Evolutionary conservation across 2,329 filamentous ascomycete genomes (phyloP).

Genomic region (Tolypocladium nubicola): DNA sequence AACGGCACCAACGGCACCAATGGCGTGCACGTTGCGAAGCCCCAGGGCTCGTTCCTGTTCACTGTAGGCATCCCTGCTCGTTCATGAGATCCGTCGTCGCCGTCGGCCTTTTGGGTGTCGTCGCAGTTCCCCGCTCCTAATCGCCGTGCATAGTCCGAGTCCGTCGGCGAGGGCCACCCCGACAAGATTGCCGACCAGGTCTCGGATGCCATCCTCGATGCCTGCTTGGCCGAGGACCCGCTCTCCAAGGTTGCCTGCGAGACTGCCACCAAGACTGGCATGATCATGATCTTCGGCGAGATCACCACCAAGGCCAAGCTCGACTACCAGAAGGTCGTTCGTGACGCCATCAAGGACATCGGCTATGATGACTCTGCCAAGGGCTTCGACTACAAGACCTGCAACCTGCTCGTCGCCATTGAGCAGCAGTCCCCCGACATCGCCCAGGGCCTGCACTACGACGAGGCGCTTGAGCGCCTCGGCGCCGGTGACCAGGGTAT

Average conservation of each 20-base stretch:
- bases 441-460: constrained; percentile 96
- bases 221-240: constrained; percentile 87
- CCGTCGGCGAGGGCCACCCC: constrained; percentile 82
- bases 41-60: constrained; percentile 68
- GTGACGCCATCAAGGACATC: constrained; percentile 92
- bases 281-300: constrained; percentile 99
- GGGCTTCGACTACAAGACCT: constrained; percentile 99
- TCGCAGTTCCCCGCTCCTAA: constrained; percentile 11
- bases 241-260: constrained; percentile 99
- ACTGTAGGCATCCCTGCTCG: constrained; percentile 41
- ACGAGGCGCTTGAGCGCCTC: constrained; percentile 92
- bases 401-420: constrained; percentile 96
- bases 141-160: constrained; percentile 55
- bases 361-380: constrained; percentile 95
- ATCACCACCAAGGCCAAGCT: constrained; percentile 93
- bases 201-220: constrained; percentile 96
- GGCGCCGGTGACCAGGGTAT: constrained; percentile 99
- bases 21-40: constrained; percentile 21
- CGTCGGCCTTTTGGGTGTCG: not conserved
- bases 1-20: constrained; percentile 30
- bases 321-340: constrained; percentile 98
- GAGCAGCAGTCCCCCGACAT: constrained; percentile 99
- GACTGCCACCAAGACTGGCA: constrained; percentile 98
- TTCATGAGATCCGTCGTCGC: not conserved
- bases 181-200: constrained; percentile 99